A percentile compares a stretch with the other conserved stretches of the same genome.
Evolutionary conservation across 805 yeast species (phyloP).

Genomic region (Metschnikowia peoriensis): DNA sequence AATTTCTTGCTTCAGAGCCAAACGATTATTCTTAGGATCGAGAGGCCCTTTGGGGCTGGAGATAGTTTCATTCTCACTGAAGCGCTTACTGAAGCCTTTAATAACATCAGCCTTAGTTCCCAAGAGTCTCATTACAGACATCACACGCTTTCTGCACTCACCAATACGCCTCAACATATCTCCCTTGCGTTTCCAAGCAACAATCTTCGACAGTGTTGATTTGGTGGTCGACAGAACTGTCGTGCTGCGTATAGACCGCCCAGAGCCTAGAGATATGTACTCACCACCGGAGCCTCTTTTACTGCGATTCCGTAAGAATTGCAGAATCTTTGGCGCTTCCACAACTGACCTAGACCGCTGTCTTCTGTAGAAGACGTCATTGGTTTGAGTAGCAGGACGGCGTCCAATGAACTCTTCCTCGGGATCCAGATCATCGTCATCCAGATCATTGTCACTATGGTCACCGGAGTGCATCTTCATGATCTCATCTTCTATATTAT

Average conservation of each 20-base stretch:
- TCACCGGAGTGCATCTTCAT: conserved; percentile 78
- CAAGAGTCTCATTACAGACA: conserved; percentile 79
- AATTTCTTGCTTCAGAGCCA: conserved; percentile 69
- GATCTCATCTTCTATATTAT: conserved; percentile 90
- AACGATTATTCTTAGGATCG: conserved; percentile 12
- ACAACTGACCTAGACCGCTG: conserved; percentile 40
- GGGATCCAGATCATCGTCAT: conserved; percentile 29
- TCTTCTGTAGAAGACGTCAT: conserved; percentile 32
- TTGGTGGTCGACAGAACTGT: conserved; percentile 26
- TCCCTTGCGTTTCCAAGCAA: conserved; percentile 84
- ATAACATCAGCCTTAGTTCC: conserved; percentile 98
- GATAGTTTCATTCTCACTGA: conserved; percentile 55
- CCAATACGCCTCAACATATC: conserved; percentile 95
- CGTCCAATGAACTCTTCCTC: conserved; percentile 31
- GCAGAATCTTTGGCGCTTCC: conserved; percentile 19
- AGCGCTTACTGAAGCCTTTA: conserved; percentile 89
- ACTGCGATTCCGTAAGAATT: conserved; percentile 10
- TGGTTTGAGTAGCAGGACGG: conserved; percentile 8
- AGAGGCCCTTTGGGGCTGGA: conserved; percentile 4
- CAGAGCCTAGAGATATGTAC: conserved; percentile 12
- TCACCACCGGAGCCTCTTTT: conserved; percentile 17
- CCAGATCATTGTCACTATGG: conserved; percentile 43
- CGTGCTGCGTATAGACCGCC: conserved; percentile 3
- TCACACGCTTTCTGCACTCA: conserved; percentile 90
- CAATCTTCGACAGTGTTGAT: conserved; percentile 47